phyloP scores from a whole-genome alignment of 306 rosid species.

The Trifolium fragiferum region DNA sequence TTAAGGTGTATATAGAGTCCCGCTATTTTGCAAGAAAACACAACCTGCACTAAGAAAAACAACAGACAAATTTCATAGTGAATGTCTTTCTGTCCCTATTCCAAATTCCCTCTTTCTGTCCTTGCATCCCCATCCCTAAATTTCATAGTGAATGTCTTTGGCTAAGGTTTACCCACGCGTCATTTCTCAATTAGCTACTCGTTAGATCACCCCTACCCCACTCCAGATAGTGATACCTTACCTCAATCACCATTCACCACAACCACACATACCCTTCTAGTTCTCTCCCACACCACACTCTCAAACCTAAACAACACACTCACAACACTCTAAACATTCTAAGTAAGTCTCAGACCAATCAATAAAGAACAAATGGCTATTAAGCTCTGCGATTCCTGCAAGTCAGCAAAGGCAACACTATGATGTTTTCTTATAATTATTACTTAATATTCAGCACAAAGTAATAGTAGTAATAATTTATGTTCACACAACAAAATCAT shows the following conservation, averaged over 20 bases:
- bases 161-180: conserved; percentile 35
- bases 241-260: conserved; percentile 7
- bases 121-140: conserved; percentile 13
- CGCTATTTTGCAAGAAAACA: neutral
- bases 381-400: conserved; percentile 90
- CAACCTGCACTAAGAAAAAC: neutral
- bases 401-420: conserved; percentile 70
- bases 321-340: neutral
- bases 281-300: no score
- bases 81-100: no score
- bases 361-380: conserved; percentile 61
- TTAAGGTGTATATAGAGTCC: neutral
- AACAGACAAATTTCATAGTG: neutral
- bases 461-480: no score
- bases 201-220: conserved; percentile 35
- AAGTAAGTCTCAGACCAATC: neutral
- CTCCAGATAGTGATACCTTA: conserved; percentile 11
- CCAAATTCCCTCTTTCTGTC: neutral
- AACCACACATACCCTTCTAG: conserved; percentile 27
- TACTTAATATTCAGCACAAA: no score
- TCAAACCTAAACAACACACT: neutral
- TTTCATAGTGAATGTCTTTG: neutral
- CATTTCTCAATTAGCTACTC: conserved; percentile 15
- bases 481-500: no score
- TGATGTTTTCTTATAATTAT: no score